Conservation (phyloP, 768 basidiomycete genomes). For the Albatrellus ellisii region DNA sequence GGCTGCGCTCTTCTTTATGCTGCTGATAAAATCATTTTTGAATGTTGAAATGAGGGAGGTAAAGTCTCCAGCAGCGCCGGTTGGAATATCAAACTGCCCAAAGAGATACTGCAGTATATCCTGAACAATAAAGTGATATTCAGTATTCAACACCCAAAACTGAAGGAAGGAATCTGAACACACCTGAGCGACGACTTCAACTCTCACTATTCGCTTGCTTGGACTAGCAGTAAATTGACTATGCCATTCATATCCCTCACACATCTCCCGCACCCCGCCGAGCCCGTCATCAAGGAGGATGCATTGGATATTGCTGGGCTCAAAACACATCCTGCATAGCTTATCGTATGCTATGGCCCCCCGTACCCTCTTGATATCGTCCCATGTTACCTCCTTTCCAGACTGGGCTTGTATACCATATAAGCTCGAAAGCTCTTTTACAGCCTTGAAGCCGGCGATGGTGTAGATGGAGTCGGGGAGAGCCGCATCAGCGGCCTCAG, state of each 20-base stretch:
- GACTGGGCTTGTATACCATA: conserved; percentile 22
- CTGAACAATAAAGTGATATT: conserved; percentile 4
- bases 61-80: conserved; percentile 1
- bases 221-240: conserved; percentile 39
- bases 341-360: conserved; percentile 33
- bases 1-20: conserved; percentile 25
- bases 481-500: conserved; percentile 49
- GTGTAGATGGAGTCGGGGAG: conserved; percentile 38
- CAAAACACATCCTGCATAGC: conserved; percentile 44
- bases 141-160: neutral
- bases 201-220: conserved; percentile 49
- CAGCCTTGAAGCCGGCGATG: conserved; percentile 46
- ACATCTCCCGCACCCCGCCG: conserved; percentile 29
- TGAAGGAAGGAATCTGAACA: neutral
- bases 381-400: conserved; percentile 35
- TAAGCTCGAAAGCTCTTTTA: conserved; percentile 37
- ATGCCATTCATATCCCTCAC: conserved; percentile 48
- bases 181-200: conserved; percentile 67
- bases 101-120: conserved; percentile 17
- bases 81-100: neutral
- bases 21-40: conserved; percentile 25
- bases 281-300: conserved; percentile 69
- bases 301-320: conserved; percentile 44
- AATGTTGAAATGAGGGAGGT: too few relatives aligned
- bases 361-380: conserved; percentile 38